Conservation (phyloP, 352 stramenopile species). For the Peronosclerospora sorghi region DNA sequence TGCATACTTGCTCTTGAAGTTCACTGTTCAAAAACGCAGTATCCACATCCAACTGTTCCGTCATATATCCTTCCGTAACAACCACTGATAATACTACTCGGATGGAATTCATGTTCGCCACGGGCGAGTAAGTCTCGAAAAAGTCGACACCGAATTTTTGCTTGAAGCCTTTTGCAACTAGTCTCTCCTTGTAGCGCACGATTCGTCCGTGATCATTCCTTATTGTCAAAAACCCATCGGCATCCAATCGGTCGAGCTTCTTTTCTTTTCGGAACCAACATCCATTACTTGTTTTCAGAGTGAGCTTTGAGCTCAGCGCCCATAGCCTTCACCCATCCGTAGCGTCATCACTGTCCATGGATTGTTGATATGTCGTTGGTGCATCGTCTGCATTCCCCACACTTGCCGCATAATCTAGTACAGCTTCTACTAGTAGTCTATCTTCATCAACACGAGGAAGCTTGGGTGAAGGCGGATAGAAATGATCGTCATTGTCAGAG, state of each 20-base stretch:
- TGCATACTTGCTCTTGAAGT: background rate
- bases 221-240: slow-evolving; percentile 3
- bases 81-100: background rate
- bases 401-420: background rate
- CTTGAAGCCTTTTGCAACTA: slow-evolving; percentile 1
- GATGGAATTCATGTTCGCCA: slow-evolving; percentile 9
- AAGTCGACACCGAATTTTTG: slow-evolving; percentile 6
- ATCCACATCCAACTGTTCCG: slow-evolving; percentile 1
- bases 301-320: background rate
- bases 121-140: slow-evolving; percentile 4
- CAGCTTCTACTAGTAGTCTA: background rate
- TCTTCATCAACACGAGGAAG: background rate
- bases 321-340: background rate
- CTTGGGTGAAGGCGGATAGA: background rate
- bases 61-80: background rate
- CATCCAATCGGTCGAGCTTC: background rate
- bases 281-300: background rate
- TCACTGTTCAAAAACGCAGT: slow-evolving; percentile 4
- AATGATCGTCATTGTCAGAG: too few relatives aligned
- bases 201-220: slow-evolving; percentile 1
- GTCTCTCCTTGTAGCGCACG: background rate
- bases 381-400: background rate
- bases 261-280: background rate
- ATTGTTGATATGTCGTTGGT: slow-evolving; percentile 4
- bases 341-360: slow-evolving; percentile 1